A percentile compares a stretch with the other conserved stretches of the same genome.
phyloP scores from a whole-genome alignment of 306 rosid genomes.

The Chamaecrista fasciculata region DNA sequence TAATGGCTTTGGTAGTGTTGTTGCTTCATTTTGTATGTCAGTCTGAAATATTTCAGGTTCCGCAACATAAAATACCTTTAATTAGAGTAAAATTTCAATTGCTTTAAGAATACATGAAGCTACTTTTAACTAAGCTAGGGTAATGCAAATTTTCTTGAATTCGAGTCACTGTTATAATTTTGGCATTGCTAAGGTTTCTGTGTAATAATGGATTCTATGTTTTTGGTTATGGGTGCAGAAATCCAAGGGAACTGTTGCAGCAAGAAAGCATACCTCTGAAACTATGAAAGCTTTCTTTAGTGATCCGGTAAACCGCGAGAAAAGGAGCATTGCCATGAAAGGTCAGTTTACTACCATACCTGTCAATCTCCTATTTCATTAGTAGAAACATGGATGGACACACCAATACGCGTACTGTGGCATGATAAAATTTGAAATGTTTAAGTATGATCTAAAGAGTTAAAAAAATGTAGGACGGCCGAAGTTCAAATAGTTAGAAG shows the following conservation, averaged over 20 bases:
- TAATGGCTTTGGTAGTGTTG: no score
- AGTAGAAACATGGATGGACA: background rate
- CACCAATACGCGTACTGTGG: no score
- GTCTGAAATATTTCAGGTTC: no score
- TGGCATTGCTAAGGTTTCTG: constrained; percentile 8
- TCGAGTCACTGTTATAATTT: constrained; percentile 10
- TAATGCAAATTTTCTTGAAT: background rate
- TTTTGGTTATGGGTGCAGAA: constrained; percentile 48
- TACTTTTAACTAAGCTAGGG: constrained; percentile 11
- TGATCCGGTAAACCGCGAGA: constrained; percentile 82
- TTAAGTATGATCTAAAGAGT: background rate
- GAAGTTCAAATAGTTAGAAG: no score
- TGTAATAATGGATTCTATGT: background rate
- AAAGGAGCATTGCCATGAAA: constrained; percentile 86
- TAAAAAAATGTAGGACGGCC: no score
- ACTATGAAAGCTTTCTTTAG: constrained; percentile 76
- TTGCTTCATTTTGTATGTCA: no score
- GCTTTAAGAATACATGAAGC: background rate
- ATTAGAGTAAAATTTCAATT: background rate
- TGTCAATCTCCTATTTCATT: background rate
- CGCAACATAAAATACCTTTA: background rate
- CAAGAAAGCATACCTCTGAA: constrained; percentile 77
- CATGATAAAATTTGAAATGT: background rate
- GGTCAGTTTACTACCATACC: constrained; percentile 42
- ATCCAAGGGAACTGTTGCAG: constrained; percentile 81